Base-by-base conservation (phyloP, 208 protist genomes). In the Crithidia expoeki region DNA sequence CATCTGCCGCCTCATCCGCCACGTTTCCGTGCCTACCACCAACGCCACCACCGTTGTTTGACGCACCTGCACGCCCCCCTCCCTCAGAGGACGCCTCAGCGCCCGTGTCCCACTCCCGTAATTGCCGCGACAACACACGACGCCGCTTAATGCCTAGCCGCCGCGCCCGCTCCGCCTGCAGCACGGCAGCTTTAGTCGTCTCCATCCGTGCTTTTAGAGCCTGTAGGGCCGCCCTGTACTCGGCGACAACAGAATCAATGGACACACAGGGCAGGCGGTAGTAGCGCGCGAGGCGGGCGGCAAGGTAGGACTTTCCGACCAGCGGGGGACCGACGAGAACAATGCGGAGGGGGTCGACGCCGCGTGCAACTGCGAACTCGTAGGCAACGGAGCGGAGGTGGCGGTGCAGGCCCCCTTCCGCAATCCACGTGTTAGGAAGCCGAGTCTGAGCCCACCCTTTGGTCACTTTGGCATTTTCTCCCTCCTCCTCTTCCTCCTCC, bases 321-420 rank as follows among this genome's bases (percentile, higher is more conserved):
- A 90, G 79, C 33, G 97, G 97, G 14, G 95, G 95, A 19, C 97
- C 97, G 9, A 96, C 71, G 4, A 98, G 32, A 10, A 81, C 76
- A n/a, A 98, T 44, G 46, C 92, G 87, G 25, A 98, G 76, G 0
- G 97, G 93, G 23, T 76, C 69, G 21, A 98, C 69, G 30, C 84
- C 51, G 36, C 88, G 85, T 14, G 68, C 83, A 9, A 49, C 68
- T 19, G 89, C 75, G 68, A 90, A 98, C 75, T 98, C 92, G 50
- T 72, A 47, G 27, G 88, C 84, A 9, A 97, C 69, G 11, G 81
- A 81, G 33, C 81, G 58, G 5, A 88, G 83, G 74, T 88, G 85
- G 16, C 83, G 76, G 23, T 84, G 63, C 38, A 98, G 81, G 33
- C 96, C 95, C 23, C 76, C 83, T 65, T 90, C 74, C 7, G 91